Evolutionary conservation across 2,329 filamentous ascomycete genomes (phyloP).

Genomic region (Aspergillus sp.): DNA sequence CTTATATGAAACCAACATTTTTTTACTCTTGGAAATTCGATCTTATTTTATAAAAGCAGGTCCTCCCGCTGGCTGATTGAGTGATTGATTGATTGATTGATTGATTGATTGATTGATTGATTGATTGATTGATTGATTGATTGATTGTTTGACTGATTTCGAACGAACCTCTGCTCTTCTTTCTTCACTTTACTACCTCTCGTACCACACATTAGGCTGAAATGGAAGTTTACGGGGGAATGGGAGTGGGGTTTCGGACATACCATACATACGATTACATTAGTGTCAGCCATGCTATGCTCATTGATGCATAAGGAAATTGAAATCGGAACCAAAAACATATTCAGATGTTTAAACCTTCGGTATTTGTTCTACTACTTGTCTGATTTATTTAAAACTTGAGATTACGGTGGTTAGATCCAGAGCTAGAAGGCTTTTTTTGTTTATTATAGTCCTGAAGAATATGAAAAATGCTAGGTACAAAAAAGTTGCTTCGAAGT

Average conservation of each 20-base stretch:
- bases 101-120: neutral
- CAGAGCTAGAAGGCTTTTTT: neutral
- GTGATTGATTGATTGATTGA: neutral
- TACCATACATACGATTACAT: neutral
- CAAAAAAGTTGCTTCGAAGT: neutral
- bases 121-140: neutral
- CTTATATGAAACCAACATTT: neutral
- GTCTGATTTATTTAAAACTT: no score
- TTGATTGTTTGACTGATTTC: neutral
- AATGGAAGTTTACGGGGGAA: neutral
- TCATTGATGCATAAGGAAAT: neutral
- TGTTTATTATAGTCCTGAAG: neutral
- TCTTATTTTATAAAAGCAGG: slow-evolving; percentile 1
- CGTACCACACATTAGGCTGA: no score
- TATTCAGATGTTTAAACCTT: neutral
- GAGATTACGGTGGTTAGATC: neutral
- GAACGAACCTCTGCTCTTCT: neutral
- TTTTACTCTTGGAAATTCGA: slow-evolving; percentile 1
- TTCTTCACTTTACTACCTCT: neutral
- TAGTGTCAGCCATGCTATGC: no score
- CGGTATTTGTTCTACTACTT: no score
- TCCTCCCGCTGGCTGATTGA: neutral
- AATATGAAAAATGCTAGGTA: neutral
- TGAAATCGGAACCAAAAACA: neutral
- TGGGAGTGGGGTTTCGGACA: neutral